Base-by-base conservation (phyloP, 2,329 filamentous ascomycete species). In the Cladosporium sp. region DNA sequence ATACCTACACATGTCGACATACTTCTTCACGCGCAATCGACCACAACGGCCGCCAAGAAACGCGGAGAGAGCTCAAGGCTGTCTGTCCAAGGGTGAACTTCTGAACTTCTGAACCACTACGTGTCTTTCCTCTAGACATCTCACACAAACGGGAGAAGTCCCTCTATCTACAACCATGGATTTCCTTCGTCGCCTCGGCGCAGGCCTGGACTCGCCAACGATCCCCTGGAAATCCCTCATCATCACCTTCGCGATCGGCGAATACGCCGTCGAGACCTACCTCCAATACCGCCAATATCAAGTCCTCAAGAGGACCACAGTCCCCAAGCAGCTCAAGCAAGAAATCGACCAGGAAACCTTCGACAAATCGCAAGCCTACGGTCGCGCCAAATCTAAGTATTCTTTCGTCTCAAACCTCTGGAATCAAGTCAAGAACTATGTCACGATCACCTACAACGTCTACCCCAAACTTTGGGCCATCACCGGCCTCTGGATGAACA, bases 181-280 rank as follows among this genome's bases (percentile, higher is more conserved):
- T 51, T 54, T 67, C 52, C 56, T 68, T 39, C 64, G 82, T 77
- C 76, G 80, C 76, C 84, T 97, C 61, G 89, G 89, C 67, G 83
- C 82, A 70, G 84, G 87, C 71, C 85, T 97, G 64, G 93, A 99
- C 76, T 84, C 88, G 66, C 91, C 92, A 52, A 78, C 88, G 66
- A 96, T 97, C 75, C 92, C 93, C 50, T 99, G 93, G 93, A 99
- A 96, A 82, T 87, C 84, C 69, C 83, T 99, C 63, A 91, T 99
- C 64, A 81, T 97, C 61, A 88, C 90, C 64, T 99, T 99, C 75
- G 95, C 90, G 24, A 70, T 97, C 62, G 89, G 87, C 55, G 89
- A 99, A 68, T 97, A 89, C 70, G 73, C 89, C 49, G 85, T 99
- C 65, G 93, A 99, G 70, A 84, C 89, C 39, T 88, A 92, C 73